A percentile compares a stretch with the other conserved stretches of the same genome.
Conservation (phyloP, 1,139 yeast genomes). For the Suhomyces bolitotheri region DNA sequence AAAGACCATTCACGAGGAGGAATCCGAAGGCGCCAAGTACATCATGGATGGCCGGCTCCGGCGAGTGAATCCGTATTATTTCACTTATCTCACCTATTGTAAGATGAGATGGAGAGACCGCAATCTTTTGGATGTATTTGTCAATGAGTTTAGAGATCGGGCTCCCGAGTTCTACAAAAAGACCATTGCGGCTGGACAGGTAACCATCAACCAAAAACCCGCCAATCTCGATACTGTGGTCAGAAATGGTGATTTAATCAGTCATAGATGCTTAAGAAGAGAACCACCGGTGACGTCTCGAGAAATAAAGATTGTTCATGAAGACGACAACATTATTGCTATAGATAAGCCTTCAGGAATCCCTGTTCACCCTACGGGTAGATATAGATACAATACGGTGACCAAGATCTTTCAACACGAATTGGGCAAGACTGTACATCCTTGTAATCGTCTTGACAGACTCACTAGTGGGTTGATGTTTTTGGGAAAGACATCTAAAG, state of each 20-base stretch:
- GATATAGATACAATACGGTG: conserved; percentile 83
- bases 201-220: conserved; percentile 63
- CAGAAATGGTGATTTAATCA: conserved; percentile 79
- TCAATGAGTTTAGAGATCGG: conserved; percentile 81
- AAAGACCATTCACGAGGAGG: conserved; percentile 56
- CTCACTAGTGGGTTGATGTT: conserved; percentile 95
- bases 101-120: conserved; percentile 90
- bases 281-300: conserved; percentile 85
- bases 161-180: conserved; percentile 65
- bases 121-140: conserved; percentile 73
- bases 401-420: conserved; percentile 80
- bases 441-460: conserved; percentile 89
- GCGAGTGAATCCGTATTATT: conserved; percentile 80
- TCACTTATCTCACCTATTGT: conserved; percentile 87
- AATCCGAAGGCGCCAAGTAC: conserved; percentile 53
- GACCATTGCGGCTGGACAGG: conserved; percentile 73
- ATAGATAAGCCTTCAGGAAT: conserved; percentile 94
- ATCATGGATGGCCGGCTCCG: conserved; percentile 61
- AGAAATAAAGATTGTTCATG: conserved; percentile 70
- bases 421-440: conserved; percentile 64
- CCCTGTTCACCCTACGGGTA: conserved; percentile 96
- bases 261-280: conserved; percentile 83
- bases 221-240: conserved; percentile 69
- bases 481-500: conserved; percentile 77
- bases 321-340: conserved; percentile 77